A percentile compares a stretch with the other conserved stretches of the same genome.
These are phyloP conservation scores for sorghum (Sorghum bicolor) DNA, from an alignment of 176 grass and related monocot species.

Conservation along the genomic window Sorghum_bicolor_NCBIv3 NC_012876.2:4756001-4756500, in stretches of 20 bases:
- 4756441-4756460: constrained; percentile 79
- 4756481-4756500: constrained; percentile 46
- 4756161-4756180: constrained; percentile 36
- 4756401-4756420: constrained; percentile 80
- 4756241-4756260: constrained; percentile 36
- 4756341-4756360: constrained; percentile 70
- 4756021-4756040: constrained; percentile 31
- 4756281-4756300: constrained; percentile 41
- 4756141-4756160: constrained; percentile 8
- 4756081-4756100: constrained; percentile 26
- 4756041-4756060: constrained; percentile 46
- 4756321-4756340: constrained; percentile 53
- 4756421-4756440: constrained; percentile 71
- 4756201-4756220: constrained; percentile 29
- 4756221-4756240: constrained; percentile 37
- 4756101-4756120: constrained; percentile 23
- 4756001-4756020: constrained; percentile 22
- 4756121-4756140: constrained; percentile 22
- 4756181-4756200: constrained; percentile 33
- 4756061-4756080: constrained; percentile 35
- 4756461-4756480: constrained; percentile 36
- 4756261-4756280: constrained; percentile 26
- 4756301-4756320: constrained; percentile 48
- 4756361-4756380: constrained; percentile 68
- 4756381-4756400: constrained; percentile 76